phyloP scores from a whole-genome alignment of 164 flowering plant genomes.

The Buxus sempervirens region DNA sequence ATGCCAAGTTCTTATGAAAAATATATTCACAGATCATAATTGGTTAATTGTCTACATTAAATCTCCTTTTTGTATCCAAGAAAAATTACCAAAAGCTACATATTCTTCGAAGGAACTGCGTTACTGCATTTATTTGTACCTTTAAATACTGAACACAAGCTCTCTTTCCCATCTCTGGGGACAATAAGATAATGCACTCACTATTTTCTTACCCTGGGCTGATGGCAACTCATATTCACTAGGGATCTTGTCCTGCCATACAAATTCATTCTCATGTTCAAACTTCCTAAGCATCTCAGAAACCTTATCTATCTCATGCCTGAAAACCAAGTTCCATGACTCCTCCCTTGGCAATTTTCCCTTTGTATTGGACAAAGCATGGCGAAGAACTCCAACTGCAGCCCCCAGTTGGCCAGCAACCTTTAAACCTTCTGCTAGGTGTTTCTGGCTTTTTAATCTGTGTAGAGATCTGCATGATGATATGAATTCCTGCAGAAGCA shows the following conservation, averaged over 20 bases:
- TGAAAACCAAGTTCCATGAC: slow-evolving; percentile 39
- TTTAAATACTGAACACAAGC: slow-evolving; percentile 41
- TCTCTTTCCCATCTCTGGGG: slow-evolving; percentile 42
- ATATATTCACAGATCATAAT: too few species aligned
- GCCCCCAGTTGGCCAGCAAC: slow-evolving; percentile 34
- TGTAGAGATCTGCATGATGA: slow-evolving; percentile 38
- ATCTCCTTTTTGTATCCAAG: too few species aligned
- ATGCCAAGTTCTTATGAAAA: too few species aligned
- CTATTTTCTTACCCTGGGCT: slow-evolving; percentile 47
- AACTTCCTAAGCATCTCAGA: slow-evolving; percentile 35
- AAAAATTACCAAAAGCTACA: neutral
- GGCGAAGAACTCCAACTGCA: slow-evolving; percentile 49
- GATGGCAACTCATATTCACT: slow-evolving; percentile 40
- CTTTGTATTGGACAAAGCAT: slow-evolving; percentile 29
- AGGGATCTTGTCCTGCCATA: slow-evolving; percentile 46
- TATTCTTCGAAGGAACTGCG: too few species aligned
- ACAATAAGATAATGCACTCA: slow-evolving; percentile 33
- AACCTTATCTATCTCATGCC: slow-evolving; percentile 31
- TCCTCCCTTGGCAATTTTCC: slow-evolving; percentile 40
- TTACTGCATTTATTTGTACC: slow-evolving; percentile 2
- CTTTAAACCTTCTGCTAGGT: slow-evolving; percentile 40
- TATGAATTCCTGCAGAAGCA: slow-evolving; percentile 48
- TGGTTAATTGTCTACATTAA: too few species aligned
- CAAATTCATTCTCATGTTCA: slow-evolving; percentile 55
- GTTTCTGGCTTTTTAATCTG: slow-evolving; percentile 42